phyloP scores from a whole-genome alignment of 768 basidiomycete species.

The Tylopilus sp. region DNA sequence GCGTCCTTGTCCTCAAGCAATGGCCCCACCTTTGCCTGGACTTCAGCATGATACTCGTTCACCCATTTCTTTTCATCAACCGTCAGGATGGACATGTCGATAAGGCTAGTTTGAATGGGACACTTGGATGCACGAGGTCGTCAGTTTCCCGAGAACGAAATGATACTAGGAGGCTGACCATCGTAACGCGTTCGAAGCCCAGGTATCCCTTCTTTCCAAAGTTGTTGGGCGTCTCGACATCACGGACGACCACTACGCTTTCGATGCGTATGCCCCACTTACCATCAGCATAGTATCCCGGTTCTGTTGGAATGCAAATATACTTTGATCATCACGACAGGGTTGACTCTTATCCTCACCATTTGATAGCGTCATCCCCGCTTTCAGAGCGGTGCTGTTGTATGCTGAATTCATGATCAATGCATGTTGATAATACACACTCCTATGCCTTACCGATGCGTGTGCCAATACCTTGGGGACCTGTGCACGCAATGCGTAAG shows the following conservation, averaged over 20 bases:
- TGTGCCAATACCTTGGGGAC: constrained; percentile 53
- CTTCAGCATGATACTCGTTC: constrained; percentile 78
- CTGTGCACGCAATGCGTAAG: constrained; percentile 27
- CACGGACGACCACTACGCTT: constrained; percentile 76
- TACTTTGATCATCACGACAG: neutral
- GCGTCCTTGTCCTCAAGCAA: constrained; percentile 44
- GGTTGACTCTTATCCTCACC: constrained; percentile 31
- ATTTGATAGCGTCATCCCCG: constrained; percentile 90
- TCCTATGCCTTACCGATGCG: constrained; percentile 32
- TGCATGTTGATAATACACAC: neutral
- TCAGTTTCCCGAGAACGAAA: neutral
- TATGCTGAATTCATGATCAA: constrained; percentile 41
- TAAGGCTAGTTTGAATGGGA: constrained; percentile 84
- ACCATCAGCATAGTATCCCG: constrained; percentile 91
- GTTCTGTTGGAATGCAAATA: constrained; percentile 45
- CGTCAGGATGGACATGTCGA: constrained; percentile 61
- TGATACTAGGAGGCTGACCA: constrained; percentile 49
- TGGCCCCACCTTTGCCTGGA: constrained; percentile 50
- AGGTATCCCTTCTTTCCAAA: constrained; percentile 85
- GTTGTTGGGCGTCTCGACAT: constrained; percentile 65
- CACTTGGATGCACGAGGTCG: constrained; percentile 36
- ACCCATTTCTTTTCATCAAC: constrained; percentile 77
- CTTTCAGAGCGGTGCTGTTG: constrained; percentile 69
- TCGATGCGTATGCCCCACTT: constrained; percentile 92
- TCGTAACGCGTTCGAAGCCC: constrained; percentile 81